These are phyloP conservation scores for Fusarium drepaniforme DNA, from an alignment of 2,329 filamentous ascomycete genomes.

Conservation along the genomic window DNA sequence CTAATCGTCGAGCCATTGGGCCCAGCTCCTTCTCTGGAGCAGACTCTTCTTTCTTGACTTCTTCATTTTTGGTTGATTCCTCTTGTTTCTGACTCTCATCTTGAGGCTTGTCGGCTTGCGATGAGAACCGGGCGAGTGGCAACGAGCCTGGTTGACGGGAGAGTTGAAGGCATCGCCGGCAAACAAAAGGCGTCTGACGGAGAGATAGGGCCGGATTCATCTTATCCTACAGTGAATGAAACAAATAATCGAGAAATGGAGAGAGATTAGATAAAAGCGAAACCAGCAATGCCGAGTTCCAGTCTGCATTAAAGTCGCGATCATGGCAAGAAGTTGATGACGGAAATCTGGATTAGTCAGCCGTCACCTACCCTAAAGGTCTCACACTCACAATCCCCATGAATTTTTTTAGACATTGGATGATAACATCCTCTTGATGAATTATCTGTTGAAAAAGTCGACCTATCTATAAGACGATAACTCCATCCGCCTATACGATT, in stretches of 20 bases:
- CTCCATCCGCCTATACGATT: constrained; percentile 5
- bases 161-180: constrained; percentile 34
- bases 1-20: constrained; percentile 67
- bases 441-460: constrained; percentile 6
- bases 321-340: constrained; percentile 26
- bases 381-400: not conserved
- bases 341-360: constrained; percentile 30
- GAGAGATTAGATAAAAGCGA: not conserved
- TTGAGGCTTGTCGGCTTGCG: constrained; percentile 22
- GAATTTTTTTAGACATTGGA: not conserved
- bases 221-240: no score
- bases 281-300: not conserved
- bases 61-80: not conserved
- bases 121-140: constrained; percentile 30
- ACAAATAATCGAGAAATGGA: not conserved
- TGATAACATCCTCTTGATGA: not conserved
- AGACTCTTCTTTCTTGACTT: not conserved
- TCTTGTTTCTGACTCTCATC: constrained; percentile 9
- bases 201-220: constrained; percentile 15
- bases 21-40: constrained; percentile 47
- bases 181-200: constrained; percentile 22
- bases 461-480: constrained; percentile 12
- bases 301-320: constrained; percentile 1
- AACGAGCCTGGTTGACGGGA: constrained; percentile 9
- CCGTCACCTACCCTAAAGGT: not conserved